phyloP scores from a whole-genome alignment of 441 rosid genomes.

The Lepidium campestre region DNA sequence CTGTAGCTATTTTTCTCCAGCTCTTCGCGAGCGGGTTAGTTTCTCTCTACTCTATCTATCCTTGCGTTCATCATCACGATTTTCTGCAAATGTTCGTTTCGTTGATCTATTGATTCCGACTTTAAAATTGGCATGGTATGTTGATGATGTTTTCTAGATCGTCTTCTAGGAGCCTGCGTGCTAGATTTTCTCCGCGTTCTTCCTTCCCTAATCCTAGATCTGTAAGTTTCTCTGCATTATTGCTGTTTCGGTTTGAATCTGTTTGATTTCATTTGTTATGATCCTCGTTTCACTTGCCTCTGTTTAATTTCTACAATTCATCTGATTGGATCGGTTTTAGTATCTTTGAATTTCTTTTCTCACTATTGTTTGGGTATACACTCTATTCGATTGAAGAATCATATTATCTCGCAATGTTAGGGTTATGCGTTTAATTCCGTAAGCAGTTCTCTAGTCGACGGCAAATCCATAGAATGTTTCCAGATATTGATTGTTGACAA shows the following conservation, averaged over 20 bases:
- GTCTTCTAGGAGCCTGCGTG: slow-evolving; percentile 1
- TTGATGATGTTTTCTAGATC: slow-evolving; percentile 4
- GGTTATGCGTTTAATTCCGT: background rate
- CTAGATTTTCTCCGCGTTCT: background rate
- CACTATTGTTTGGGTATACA: background rate
- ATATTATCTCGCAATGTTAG: background rate
- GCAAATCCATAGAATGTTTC: background rate
- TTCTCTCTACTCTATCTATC: background rate
- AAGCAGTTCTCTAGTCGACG: background rate
- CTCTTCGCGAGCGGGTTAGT: background rate
- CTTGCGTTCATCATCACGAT: background rate
- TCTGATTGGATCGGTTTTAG: slow-evolving; percentile 6
- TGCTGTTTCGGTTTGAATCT: background rate
- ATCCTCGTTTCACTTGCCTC: slow-evolving; percentile 2
- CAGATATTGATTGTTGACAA: background rate
- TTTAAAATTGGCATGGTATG: background rate
- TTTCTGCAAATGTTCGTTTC: background rate
- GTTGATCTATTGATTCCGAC: background rate
- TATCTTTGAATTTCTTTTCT: slow-evolving; percentile 4
- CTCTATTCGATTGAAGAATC: background rate
- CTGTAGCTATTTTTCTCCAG: background rate
- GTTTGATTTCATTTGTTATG: background rate
- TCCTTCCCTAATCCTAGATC: slow-evolving; percentile 6
- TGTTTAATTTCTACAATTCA: background rate
- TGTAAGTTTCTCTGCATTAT: slow-evolving; percentile 18